These are phyloP conservation scores for Aspergillus spinulosporus DNA, from an alignment of 2,329 filamentous ascomycete genomes.

Conservation along the genomic window DNA sequence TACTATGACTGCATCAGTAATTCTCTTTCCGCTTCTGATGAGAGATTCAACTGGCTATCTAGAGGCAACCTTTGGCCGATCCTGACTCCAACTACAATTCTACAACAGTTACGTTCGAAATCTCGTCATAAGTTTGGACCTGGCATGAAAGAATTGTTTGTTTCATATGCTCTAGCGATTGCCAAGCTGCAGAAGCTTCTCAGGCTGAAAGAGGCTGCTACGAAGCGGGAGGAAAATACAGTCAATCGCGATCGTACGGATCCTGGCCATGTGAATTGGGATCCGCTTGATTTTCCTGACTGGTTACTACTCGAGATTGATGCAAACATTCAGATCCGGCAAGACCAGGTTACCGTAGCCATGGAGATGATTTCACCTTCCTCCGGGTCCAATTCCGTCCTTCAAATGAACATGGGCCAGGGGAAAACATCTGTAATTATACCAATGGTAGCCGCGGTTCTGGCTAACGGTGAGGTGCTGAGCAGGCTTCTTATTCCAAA, in stretches of 20 bases:
- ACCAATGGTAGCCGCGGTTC: conserved; percentile 59
- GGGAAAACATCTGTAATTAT: conserved; percentile 71
- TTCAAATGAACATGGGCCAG: conserved; percentile 69
- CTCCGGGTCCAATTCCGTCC: conserved; percentile 57
- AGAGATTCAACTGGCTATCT: conserved; percentile 42
- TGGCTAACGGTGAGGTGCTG: conserved; percentile 55
- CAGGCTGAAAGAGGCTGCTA: conserved; percentile 42
- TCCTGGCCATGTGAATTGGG: conserved; percentile 59
- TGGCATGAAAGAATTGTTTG: conserved; percentile 39
- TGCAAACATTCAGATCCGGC: conserved; percentile 61
- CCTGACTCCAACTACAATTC: conserved; percentile 42
- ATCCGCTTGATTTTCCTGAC: conserved; percentile 55
- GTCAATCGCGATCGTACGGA: conserved; percentile 49
- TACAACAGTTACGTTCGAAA: conserved; percentile 46
- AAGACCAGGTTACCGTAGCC: conserved; percentile 64
- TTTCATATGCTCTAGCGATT: conserved; percentile 44
- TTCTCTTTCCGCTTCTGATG: conserved; percentile 27
- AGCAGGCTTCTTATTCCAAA: conserved; percentile 62
- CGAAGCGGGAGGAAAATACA: conserved; percentile 32
- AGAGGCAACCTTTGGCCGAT: conserved; percentile 44
- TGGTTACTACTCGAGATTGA: conserved; percentile 70
- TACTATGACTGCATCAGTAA: conserved; percentile 19
- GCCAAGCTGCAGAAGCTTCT: conserved; percentile 47
- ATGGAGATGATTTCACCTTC: conserved; percentile 58
- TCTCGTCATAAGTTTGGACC: conserved; percentile 30